These are phyloP conservation scores for Globisporangium perplexum DNA, from an alignment of 352 stramenopile genomes.

Conservation along the genomic window DNA sequence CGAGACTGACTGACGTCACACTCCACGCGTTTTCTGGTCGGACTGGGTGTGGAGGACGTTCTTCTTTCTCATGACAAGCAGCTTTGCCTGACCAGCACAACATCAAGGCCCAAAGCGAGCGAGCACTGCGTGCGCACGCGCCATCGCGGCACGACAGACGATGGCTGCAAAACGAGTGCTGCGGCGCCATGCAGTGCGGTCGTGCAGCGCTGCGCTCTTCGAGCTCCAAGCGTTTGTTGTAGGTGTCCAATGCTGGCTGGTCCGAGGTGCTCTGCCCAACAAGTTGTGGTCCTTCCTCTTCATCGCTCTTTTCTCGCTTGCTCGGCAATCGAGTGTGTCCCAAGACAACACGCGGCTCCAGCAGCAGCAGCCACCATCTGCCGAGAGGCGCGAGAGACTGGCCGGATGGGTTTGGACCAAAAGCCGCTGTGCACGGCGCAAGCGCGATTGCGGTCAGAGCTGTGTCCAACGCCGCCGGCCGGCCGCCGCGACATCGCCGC, in stretches of 20 bases:
- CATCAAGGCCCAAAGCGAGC: not conserved
- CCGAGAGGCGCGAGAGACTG: not conserved
- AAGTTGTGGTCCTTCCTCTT: conserved; percentile 1
- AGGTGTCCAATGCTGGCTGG: not conserved
- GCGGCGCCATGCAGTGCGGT: too few species aligned
- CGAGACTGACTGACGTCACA: not conserved
- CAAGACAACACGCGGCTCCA: not conserved
- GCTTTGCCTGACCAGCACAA: not conserved
- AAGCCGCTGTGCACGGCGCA: not conserved
- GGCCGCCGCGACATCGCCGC: too few species aligned
- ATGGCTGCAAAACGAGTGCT: too few species aligned
- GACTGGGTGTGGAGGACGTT: not conserved
- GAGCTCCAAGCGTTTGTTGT: not conserved
- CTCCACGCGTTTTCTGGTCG: not conserved
- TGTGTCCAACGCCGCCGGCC: not conserved
- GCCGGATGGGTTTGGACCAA: not conserved
- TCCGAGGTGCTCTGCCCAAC: too few species aligned
- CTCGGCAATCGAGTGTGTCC: not conserved
- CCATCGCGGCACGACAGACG: too few species aligned
- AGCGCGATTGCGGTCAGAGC: not conserved
- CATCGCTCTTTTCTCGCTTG: not conserved
- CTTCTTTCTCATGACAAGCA: not conserved
- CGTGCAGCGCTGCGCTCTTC: not conserved
- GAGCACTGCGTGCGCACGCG: too few species aligned
- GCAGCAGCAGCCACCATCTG: not conserved